A percentile compares a stretch with the other conserved stretches of the same genome.
Evolutionary conservation across 2,329 filamentous ascomycete genomes (phyloP).

Genomic region (Venturia aucupariae): DNA sequence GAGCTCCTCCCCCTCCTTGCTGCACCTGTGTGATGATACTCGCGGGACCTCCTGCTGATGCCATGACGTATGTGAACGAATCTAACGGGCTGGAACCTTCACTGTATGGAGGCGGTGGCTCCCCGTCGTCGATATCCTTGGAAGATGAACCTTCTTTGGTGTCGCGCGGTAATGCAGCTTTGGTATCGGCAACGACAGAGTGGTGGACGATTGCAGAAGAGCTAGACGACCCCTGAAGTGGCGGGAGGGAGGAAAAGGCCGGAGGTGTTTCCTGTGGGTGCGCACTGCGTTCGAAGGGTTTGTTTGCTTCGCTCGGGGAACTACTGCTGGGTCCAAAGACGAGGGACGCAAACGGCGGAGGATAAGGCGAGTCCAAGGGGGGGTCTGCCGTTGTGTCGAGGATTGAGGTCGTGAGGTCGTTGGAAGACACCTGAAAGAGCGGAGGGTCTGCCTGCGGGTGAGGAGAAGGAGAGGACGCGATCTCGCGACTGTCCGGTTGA

Average conservation of each 20-base stretch:
- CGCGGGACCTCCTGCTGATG: conserved; percentile 88
- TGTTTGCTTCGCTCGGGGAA: conserved; percentile 24
- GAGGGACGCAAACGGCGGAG: conserved; percentile 56
- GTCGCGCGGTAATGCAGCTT: conserved; percentile 73
- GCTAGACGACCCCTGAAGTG: conserved; percentile 36
- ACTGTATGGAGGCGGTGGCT: conserved; percentile 91
- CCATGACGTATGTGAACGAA: conserved; percentile 95
- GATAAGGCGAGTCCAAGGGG: conserved; percentile 38
- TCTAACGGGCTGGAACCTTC: conserved; percentile 89
- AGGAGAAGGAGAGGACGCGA: neutral
- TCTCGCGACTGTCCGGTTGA: neutral
- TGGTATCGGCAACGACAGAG: conserved; percentile 57
- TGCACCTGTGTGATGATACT: conserved; percentile 99
- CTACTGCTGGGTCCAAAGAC: conserved; percentile 35
- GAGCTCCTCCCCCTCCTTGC: conserved; percentile 64
- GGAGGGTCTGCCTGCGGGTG: conserved; percentile 2
- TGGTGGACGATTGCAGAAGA: conserved; percentile 34
- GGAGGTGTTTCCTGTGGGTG: conserved; percentile 7
- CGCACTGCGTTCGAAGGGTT: conserved; percentile 15
- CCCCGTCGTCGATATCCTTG: conserved; percentile 68
- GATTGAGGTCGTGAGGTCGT: neutral
- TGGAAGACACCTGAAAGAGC: conserved; percentile 7
- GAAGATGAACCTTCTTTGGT: conserved; percentile 63
- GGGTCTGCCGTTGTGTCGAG: conserved; percentile 30
- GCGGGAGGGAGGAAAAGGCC: conserved; percentile 34